These are phyloP conservation scores for Picea glauca DNA, from an alignment of 75 land plant species.

Conservation along the genomic window DNA sequence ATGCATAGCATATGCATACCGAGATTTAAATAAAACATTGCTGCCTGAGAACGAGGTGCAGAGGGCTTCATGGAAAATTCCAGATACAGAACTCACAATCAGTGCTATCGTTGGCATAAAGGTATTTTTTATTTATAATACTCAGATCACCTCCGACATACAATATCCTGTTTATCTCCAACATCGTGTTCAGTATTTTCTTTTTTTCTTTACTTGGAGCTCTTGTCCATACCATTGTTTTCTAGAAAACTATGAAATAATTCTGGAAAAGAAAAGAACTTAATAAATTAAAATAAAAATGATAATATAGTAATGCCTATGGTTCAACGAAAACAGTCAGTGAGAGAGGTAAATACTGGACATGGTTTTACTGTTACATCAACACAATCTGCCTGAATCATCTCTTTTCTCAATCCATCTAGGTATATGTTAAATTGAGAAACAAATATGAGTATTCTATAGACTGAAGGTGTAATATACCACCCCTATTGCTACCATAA, in stretches of 20 bases:
- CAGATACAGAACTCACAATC: constrained; percentile 20
- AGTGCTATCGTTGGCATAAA: constrained; percentile 30
- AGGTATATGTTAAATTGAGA: background rate
- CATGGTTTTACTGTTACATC: background rate
- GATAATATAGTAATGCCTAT: background rate
- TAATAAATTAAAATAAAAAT: background rate
- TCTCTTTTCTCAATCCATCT: background rate
- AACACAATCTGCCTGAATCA: background rate
- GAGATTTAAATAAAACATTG: background rate
- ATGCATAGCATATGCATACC: constrained; percentile 21
- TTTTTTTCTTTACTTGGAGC: background rate
- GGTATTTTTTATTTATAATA: constrained; percentile 5
- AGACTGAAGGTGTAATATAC: background rate
- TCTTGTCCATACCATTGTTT: background rate
- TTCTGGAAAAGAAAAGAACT: background rate
- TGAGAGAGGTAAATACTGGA: background rate
- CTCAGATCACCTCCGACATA: background rate
- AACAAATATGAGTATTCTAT: background rate
- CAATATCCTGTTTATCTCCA: background rate
- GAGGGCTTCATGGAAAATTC: constrained; percentile 22
- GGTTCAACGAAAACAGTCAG: background rate
- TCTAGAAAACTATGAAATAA: background rate
- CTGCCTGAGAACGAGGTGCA: constrained; percentile 12
- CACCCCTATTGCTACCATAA: too few species aligned
- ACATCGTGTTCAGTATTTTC: background rate